phyloP scores from a whole-genome alignment of 176 grass and related monocot genomes.

The Cymbopogon citratus region DNA sequence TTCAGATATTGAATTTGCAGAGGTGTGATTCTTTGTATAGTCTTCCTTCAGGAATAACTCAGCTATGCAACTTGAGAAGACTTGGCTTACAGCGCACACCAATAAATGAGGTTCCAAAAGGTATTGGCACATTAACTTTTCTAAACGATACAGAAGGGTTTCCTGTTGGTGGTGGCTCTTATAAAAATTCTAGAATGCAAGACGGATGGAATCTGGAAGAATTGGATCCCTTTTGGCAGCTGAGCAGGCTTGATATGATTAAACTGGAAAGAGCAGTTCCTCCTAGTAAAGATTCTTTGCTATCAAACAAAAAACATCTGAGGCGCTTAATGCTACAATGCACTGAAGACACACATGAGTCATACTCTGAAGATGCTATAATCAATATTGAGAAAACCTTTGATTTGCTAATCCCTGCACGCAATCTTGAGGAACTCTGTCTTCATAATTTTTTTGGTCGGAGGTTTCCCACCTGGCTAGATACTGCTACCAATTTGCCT shows the following conservation, averaged over 20 bases:
- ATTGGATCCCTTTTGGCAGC: neutral
- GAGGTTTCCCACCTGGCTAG: conserved; percentile 4
- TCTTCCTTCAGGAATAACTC: neutral
- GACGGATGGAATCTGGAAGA: too few relatives aligned
- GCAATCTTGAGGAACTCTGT: too few relatives aligned
- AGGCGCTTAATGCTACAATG: neutral
- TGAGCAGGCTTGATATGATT: too few relatives aligned
- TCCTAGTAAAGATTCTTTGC: too few relatives aligned
- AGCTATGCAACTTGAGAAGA: neutral
- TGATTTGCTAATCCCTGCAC: neutral
- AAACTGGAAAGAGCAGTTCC: too few relatives aligned
- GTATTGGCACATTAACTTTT: too few relatives aligned
- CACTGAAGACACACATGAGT: neutral
- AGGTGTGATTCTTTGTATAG: neutral
- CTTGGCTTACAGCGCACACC: neutral
- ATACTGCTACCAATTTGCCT: neutral
- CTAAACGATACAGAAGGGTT: too few relatives aligned
- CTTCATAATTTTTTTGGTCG: neutral
- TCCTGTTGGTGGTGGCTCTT: too few relatives aligned
- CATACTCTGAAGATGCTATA: neutral
- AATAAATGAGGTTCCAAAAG: neutral
- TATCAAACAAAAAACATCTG: too few relatives aligned
- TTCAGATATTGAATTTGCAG: neutral
- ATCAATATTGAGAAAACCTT: neutral
- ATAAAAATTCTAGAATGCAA: too few relatives aligned